Evolutionary conservation across 2,329 filamentous ascomycete genomes (phyloP), one percentile per base, ranked within the genome.

Genomic region (Cadophora malorum): DNA sequence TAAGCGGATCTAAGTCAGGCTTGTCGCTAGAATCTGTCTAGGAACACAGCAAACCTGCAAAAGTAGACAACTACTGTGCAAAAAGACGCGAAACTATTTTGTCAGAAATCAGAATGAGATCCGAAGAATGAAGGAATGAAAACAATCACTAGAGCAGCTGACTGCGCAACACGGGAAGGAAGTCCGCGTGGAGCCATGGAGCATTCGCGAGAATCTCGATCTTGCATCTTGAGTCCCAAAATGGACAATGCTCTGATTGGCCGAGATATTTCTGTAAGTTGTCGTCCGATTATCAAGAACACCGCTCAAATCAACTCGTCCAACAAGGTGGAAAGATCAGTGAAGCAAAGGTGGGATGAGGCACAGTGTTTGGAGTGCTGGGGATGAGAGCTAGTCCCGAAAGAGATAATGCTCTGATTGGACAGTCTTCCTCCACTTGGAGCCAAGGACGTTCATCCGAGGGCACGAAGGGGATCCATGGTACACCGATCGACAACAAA

Each of bases 321-420:
- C 8, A 12, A 53, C 4, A 3, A 7, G 2, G 23, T 16, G 50
- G 10, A 28, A 19, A 53, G 50, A 2, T 16, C 3, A 8, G 21
- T 7, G 25, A 55, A n/a, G 52, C 28, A 31, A 33, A 33, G 33
- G 52, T 55, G 52, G 52, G 52, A 55, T 55, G 28, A 28, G 21
- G 50, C 50, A 53, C 23, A 28, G 14, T 1, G 12, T 9, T 1
- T 12, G 50, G 3, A 33, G 1, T 16, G 14, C 33, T 33, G 45
- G n/a, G 2, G 45, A 21, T 21, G 5, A 21, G 21, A 49, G 6
- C 52, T 55, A 55, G 10, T 55, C 52, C 28, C 4, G 19, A 53
- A 53, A 5, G 10, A 10, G 50, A 31, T 1, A 53, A 53, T 53
- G 50, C 23, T 28, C 23, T 53, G 50, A 53, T 53, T 53, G 50